Percentiles rank a stretch among this genome's conserved stretches.
phyloP scores from a whole-genome alignment of 108 stramenopile genomes.

The Skeletonema potamos region DNA sequence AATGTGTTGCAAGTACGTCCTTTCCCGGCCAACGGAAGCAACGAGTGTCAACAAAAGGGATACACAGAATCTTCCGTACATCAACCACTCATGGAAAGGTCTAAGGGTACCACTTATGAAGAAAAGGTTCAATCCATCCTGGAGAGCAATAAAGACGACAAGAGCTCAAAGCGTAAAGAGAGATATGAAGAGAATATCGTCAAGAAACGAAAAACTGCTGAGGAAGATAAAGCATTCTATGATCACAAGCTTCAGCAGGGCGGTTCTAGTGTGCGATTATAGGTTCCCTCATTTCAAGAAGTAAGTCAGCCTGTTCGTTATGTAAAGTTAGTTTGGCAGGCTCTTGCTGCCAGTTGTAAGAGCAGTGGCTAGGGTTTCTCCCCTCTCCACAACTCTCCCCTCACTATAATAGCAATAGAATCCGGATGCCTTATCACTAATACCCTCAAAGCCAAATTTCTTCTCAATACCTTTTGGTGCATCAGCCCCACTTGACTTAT shows the following conservation, averaged over 20 bases:
- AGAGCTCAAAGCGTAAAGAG: slow-evolving; percentile 57
- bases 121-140: slow-evolving; percentile 76
- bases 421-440: slow-evolving; percentile 62
- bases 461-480: slow-evolving; percentile 67
- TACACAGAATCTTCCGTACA: slow-evolving; percentile 53
- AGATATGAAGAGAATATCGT: slow-evolving; percentile 78
- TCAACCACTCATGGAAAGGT: slow-evolving; percentile 67
- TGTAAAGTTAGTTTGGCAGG: neutral
- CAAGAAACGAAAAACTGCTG: slow-evolving; percentile 74
- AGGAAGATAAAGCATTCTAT: slow-evolving; percentile 85
- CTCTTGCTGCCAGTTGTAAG: neutral
- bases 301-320: no score
- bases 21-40: slow-evolving; percentile 25
- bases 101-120: slow-evolving; percentile 83
- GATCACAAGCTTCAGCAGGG: slow-evolving; percentile 76
- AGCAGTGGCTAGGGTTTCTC: neutral
- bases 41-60: slow-evolving; percentile 32
- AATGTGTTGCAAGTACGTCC: slow-evolving; percentile 21
- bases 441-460: slow-evolving; percentile 82
- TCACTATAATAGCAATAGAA: slow-evolving; percentile 71
- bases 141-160: slow-evolving; percentile 11
- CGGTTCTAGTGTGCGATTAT: slow-evolving; percentile 56
- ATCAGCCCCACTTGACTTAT: slow-evolving; percentile 48
- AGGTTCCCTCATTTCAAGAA: no score
- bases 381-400: slow-evolving; percentile 55